Conservation (phyloP, 345 rosid genomes). For the Aegle marmelos region DNA sequence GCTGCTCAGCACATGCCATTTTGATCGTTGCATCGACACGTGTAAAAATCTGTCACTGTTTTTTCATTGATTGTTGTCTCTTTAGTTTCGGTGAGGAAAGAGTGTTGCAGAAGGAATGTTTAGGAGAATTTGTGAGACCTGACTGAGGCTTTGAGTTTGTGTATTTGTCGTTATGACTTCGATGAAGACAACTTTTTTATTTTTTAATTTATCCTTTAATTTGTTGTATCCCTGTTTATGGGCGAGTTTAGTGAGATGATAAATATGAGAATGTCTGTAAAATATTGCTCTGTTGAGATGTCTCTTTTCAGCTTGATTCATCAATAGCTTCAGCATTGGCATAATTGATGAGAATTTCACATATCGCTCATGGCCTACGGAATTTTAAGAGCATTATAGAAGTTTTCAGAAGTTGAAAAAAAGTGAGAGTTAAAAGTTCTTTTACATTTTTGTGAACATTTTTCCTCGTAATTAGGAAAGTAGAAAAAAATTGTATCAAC, state of each 20-base stretch:
- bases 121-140: constrained; percentile 21
- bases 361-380: no score
- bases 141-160: constrained; percentile 31
- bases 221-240: constrained; percentile 6
- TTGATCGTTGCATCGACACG: background rate
- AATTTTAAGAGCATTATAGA: no score
- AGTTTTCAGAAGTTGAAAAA: no score
- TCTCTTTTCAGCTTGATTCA: background rate
- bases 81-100: constrained; percentile 11
- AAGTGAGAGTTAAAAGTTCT: no score
- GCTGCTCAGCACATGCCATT: background rate
- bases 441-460: no score
- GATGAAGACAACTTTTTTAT: constrained; percentile 12
- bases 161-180: constrained; percentile 5
- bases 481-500: no score
- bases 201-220: constrained; percentile 21
- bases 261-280: constrained; percentile 6
- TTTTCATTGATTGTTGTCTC: background rate
- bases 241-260: constrained; percentile 14
- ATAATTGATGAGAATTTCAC: background rate
- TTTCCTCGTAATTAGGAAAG: no score
- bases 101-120: constrained; percentile 14
- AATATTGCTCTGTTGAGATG: background rate
- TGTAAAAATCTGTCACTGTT: constrained; percentile 14
- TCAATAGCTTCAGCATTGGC: background rate